These are phyloP conservation scores for Moniliella sp. DNA, from an alignment of 1,284 basidiomycete species.

Conservation along the genomic window DNA sequence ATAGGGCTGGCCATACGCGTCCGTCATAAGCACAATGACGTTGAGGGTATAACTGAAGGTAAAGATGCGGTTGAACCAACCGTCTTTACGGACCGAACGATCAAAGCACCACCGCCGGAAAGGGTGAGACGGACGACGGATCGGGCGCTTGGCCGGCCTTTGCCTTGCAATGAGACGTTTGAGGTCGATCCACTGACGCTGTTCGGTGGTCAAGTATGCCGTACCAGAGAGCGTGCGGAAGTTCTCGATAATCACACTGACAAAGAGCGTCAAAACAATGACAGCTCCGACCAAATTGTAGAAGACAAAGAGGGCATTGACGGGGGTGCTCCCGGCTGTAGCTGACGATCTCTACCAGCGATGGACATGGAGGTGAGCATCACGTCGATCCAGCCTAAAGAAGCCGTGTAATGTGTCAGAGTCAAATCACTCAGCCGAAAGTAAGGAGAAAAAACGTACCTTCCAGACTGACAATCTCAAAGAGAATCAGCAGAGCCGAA, in stretches of 20 bases:
- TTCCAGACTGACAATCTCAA: constrained; percentile 81
- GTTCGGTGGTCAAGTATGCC: constrained; percentile 54
- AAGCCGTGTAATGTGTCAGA: background rate
- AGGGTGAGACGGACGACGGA: constrained; percentile 41
- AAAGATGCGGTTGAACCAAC: constrained; percentile 73
- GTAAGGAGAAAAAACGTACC: constrained; percentile 30
- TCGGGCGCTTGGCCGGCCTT: constrained; percentile 60
- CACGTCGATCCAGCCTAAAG: constrained; percentile 76
- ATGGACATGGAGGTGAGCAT: constrained; percentile 65
- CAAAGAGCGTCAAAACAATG: constrained; percentile 42
- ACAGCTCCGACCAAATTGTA: constrained; percentile 81
- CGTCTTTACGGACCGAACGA: constrained; percentile 68
- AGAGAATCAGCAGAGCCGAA: constrained; percentile 66
- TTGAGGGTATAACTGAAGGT: constrained; percentile 65
- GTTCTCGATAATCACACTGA: constrained; percentile 76
- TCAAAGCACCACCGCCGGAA: constrained; percentile 74
- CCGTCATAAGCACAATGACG: constrained; percentile 65
- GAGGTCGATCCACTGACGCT: constrained; percentile 83
- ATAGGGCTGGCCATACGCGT: constrained; percentile 47
- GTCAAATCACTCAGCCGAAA: background rate
- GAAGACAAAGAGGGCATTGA: constrained; percentile 65
- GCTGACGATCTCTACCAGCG: constrained; percentile 39
- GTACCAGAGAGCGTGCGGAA: constrained; percentile 61
- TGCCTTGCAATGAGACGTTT: constrained; percentile 71
- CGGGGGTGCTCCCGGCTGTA: constrained; percentile 19